phyloP scores from a whole-genome alignment of 1,139 yeast genomes.

The Magnusiomyces paraingens region DNA sequence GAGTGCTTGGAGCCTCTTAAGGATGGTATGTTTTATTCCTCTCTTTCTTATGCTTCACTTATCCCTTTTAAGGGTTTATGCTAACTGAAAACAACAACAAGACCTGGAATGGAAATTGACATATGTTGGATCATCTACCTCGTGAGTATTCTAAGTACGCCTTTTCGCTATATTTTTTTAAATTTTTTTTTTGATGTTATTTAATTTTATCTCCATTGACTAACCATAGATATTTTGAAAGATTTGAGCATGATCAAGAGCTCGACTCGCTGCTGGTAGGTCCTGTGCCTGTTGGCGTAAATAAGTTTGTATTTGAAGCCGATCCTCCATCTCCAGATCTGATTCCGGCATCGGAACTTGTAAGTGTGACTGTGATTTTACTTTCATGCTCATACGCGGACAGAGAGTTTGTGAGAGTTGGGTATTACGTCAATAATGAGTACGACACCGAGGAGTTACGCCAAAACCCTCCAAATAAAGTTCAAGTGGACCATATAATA shows the following conservation, averaged over 20 bases:
- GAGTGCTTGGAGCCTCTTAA: conserved; percentile 91
- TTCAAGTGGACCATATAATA: conserved; percentile 89
- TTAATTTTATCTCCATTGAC: neutral
- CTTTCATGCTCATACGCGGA: conserved; percentile 90
- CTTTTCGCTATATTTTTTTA: neutral
- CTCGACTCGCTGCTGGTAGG: conserved; percentile 92
- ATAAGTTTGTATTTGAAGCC: conserved; percentile 86
- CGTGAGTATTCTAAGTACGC: conserved; percentile 32
- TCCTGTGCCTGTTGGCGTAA: conserved; percentile 96
- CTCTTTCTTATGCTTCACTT: neutral
- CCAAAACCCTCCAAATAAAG: conserved; percentile 90
- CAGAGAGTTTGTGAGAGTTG: conserved; percentile 92
- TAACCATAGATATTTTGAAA: conserved; percentile 8
- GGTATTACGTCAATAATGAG: conserved; percentile 95
- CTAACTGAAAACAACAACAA: conserved; percentile 11
- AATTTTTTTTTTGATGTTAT: neutral
- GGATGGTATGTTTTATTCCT: conserved; percentile 40
- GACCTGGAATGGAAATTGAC: conserved; percentile 97
- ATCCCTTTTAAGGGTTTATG: conserved; percentile 1
- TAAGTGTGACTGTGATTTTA: conserved; percentile 87
- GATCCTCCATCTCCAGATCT: conserved; percentile 96
- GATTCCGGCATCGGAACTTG: conserved; percentile 92
- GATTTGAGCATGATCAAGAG: conserved; percentile 90
- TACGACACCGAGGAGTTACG: conserved; percentile 88
- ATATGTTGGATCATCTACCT: conserved; percentile 90